Evolutionary conservation across 306 rosid species (phyloP), one percentile per base, ranked within the genome.

Genomic region (Oxytropis ochrocephala): DNA sequence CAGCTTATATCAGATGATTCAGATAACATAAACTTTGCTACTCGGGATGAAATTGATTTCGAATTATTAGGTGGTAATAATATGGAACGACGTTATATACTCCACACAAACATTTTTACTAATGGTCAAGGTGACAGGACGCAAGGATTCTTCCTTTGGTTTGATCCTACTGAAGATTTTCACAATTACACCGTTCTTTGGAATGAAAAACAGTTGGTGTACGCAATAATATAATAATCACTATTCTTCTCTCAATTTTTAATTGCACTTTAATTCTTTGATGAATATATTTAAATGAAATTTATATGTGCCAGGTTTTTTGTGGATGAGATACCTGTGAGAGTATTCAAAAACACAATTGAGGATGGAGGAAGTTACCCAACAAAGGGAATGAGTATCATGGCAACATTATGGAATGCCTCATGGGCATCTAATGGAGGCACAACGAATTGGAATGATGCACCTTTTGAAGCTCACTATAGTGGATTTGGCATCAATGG

Each of bases 11-110:
- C 76, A 24, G 13, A 61, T 1, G 24, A 8, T 4, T 12, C 1
- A 24, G 6, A n/a, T n/a, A n/a, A n/a, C n/a, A n/a, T n/a, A n/a
- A n/a, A n/a, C n/a, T n/a, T n/a, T n/a, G n/a, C 19, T 18, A 38
- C 2, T n/a, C 69, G 69, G 4, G 70, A 81, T 35, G 77, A 81
- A 71, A 29, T 56, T 19, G 85, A 81, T 49, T 81, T 77, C 9
- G 78, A 77, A 35, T 69, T 81, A 6, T 29, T 81, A 49, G 82
- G 79, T 56, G 46, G 48, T 0, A 66, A 27, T 1, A 59, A 35
- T 19, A 16, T 7, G 7, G 39, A 11, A 19, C 33, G 11, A 8
- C 79, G 50, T 9, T 36, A 67, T 68, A 3, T 61, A 21, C 11
- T 81, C 11, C 72, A 43, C 16, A 81, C 82, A 11, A 81, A 73